These are phyloP conservation scores for Cudoniella acicularis DNA, from an alignment of 495 filamentous ascomycete species.

Conservation along the genomic window DNA sequence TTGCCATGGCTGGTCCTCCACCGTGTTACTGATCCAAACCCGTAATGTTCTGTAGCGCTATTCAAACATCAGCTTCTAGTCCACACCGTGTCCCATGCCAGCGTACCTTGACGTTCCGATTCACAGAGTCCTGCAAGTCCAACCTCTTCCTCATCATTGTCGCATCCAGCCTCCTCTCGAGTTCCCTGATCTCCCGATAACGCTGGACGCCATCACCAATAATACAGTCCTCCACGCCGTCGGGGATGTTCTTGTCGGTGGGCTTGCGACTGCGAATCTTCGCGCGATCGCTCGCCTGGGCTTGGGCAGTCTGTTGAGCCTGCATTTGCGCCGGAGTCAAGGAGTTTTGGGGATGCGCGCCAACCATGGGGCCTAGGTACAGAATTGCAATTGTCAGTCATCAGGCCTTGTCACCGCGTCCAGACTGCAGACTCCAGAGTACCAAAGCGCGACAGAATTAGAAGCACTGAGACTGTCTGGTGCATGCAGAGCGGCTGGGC, in stretches of 20 bases:
- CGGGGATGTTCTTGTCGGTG: conserved; percentile 90
- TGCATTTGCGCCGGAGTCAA: conserved; percentile 49
- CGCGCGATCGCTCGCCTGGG: conserved; percentile 57
- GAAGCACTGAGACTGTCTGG: conserved; percentile 17
- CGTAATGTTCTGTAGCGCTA: conserved; percentile 78
- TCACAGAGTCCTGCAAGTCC: conserved; percentile 82
- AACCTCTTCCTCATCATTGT: conserved; percentile 92
- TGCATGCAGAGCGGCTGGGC: conserved; percentile 3
- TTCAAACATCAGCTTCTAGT: neutral
- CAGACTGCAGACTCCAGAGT: neutral
- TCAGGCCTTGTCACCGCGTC: neutral
- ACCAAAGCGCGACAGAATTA: neutral
- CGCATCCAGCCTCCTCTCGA: conserved; percentile 87
- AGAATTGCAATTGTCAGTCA: neutral
- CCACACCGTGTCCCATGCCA: neutral
- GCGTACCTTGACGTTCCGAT: conserved; percentile 66
- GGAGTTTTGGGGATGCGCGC: conserved; percentile 41
- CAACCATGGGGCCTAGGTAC: conserved; percentile 52
- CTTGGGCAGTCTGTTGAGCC: conserved; percentile 51
- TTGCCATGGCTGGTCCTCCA: conserved; percentile 94
- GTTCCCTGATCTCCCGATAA: conserved; percentile 77
- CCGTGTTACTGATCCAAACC: conserved; percentile 95
- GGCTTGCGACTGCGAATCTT: conserved; percentile 81
- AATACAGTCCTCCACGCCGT: conserved; percentile 74
- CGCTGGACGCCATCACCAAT: conserved; percentile 78